Evolutionary conservation across 1,139 yeast genomes (phyloP).

Genomic region (Sugiyamaella castrensis): DNA sequence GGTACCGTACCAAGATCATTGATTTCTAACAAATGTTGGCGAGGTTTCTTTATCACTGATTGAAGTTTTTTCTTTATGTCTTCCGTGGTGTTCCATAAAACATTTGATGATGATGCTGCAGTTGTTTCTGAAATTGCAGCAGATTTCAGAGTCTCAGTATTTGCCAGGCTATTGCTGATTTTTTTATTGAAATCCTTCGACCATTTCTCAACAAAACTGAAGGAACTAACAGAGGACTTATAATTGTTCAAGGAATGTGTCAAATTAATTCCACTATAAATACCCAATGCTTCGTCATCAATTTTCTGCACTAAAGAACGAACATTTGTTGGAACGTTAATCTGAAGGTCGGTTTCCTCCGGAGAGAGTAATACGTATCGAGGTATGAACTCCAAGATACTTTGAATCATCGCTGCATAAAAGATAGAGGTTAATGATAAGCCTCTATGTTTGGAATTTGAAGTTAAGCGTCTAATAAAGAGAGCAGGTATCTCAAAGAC

Average conservation of each 20-base stretch:
- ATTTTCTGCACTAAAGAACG: slow-evolving; percentile 10
- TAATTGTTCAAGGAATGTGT: slow-evolving; percentile 5
- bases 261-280: neutral
- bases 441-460: slow-evolving; percentile 15
- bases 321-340: slow-evolving; percentile 11
- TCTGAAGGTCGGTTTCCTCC: slow-evolving; percentile 4
- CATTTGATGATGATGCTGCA: too few species aligned
- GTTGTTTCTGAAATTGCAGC: slow-evolving; percentile 1
- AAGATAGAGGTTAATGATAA: slow-evolving; percentile 16
- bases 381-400: slow-evolving; percentile 15
- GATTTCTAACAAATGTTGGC: slow-evolving; percentile 22
- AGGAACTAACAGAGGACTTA: slow-evolving; percentile 2
- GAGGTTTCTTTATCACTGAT: slow-evolving; percentile 7
- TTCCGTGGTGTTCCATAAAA: slow-evolving; percentile 2
- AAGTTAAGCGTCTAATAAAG: slow-evolving; percentile 5
- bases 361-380: neutral
- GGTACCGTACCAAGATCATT: slow-evolving; percentile 26
- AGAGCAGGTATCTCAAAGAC: slow-evolving; percentile 12
- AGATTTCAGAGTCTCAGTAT: slow-evolving; percentile 1
- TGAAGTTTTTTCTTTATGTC: slow-evolving; percentile 7
- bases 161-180: slow-evolving; percentile 1
- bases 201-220: slow-evolving; percentile 14
- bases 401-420: slow-evolving; percentile 18
- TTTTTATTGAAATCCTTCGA: slow-evolving; percentile 14
- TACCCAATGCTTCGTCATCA: slow-evolving; percentile 11